phyloP scores from a whole-genome alignment of 495 filamentous ascomycete species.

The Penicillium simplicissimum region DNA sequence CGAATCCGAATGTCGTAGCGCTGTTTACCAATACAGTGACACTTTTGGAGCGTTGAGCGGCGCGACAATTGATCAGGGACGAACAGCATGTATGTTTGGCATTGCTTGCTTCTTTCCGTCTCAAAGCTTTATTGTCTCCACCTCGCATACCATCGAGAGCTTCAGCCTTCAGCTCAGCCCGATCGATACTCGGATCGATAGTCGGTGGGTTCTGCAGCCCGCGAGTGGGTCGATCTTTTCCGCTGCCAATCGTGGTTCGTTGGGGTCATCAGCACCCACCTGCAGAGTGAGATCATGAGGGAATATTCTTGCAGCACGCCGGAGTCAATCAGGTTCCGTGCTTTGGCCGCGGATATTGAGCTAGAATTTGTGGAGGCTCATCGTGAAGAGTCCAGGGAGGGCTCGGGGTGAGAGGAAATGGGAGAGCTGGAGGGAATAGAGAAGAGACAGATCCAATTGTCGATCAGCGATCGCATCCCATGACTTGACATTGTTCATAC shows the following conservation, averaged over 20 bases:
- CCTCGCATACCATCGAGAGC: not conserved
- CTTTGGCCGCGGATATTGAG: no score
- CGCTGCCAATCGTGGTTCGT: not conserved
- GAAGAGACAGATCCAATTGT: not conserved
- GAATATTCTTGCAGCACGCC: not conserved
- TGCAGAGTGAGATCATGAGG: constrained; percentile 22
- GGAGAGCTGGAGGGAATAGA: not conserved
- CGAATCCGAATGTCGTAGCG: not conserved
- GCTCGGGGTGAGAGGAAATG: not conserved
- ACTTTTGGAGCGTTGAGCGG: no score
- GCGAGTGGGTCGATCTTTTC: constrained; percentile 7
- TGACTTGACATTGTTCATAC: not conserved
- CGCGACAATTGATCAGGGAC: not conserved
- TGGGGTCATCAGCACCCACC: not conserved
- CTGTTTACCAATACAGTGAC: no score
- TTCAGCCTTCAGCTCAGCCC: constrained; percentile 6
- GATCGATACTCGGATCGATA: constrained; percentile 10
- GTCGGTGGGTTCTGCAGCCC: constrained; percentile 5
- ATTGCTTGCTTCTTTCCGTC: not conserved
- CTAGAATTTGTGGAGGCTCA: no score
- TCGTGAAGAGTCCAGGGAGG: no score
- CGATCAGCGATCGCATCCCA: not conserved
- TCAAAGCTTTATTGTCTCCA: not conserved
- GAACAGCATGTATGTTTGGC: not conserved
- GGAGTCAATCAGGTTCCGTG: no score